Evolutionary conservation across 768 basidiomycete species (phyloP).

Genomic region (Suillus spraguei): DNA sequence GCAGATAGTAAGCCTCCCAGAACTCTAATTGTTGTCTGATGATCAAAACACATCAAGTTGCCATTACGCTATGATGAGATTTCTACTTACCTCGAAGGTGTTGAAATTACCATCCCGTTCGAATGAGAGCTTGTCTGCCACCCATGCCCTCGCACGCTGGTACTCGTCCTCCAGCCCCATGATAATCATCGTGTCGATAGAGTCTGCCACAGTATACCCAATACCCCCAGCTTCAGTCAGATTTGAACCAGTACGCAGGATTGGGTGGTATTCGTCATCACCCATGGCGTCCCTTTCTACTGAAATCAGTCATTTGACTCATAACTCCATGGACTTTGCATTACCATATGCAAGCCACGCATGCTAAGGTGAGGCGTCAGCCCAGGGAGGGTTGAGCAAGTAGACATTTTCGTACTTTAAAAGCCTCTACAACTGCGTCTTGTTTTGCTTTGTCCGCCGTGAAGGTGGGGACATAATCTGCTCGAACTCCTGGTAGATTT

Average conservation of each 20-base stretch:
- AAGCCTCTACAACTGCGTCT: conserved; percentile 75
- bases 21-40: conserved; percentile 87
- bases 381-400: background rate
- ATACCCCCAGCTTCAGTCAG: conserved; percentile 79
- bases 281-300: conserved; percentile 91
- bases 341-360: conserved; percentile 86
- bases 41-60: conserved; percentile 12
- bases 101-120: conserved; percentile 80
- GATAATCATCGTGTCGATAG: conserved; percentile 84
- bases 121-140: conserved; percentile 66
- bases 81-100: conserved; percentile 80
- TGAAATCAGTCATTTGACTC: conserved; percentile 16
- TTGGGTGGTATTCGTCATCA: conserved; percentile 89
- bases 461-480: conserved; percentile 29
- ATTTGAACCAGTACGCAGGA: conserved; percentile 74
- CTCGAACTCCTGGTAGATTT: conserved; percentile 24
- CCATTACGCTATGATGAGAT: background rate
- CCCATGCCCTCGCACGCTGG: conserved; percentile 75
- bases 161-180: conserved; percentile 87
- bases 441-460: conserved; percentile 62
- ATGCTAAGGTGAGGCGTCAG: conserved; percentile 47
- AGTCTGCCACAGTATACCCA: conserved; percentile 88
- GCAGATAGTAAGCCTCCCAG: conserved; percentile 90
- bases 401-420: conserved; percentile 55
- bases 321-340: conserved; percentile 19